Percentiles rank a stretch among this genome's conserved stretches.
These are phyloP conservation scores for Leptographium galeiforme DNA, from an alignment of 2,329 filamentous ascomycete genomes.

Conservation along the genomic window DNA sequence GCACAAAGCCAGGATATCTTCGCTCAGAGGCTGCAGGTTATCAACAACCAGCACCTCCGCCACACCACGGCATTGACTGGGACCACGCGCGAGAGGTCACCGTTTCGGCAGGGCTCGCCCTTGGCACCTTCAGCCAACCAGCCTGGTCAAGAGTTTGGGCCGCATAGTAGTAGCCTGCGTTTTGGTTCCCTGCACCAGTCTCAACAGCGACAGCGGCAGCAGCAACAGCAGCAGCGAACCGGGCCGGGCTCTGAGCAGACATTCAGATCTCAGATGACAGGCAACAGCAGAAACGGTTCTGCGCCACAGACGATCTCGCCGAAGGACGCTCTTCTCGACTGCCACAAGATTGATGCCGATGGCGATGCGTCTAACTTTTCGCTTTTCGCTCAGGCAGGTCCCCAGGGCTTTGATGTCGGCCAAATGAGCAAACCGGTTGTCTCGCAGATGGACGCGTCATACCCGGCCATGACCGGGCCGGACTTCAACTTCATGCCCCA, in stretches of 20 bases:
- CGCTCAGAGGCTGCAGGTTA: slow-evolving; percentile 62
- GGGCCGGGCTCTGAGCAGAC: slow-evolving; percentile 32
- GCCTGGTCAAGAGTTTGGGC: slow-evolving; percentile 26
- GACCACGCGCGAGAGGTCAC: slow-evolving; percentile 55
- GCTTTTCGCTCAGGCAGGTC: slow-evolving; percentile 42
- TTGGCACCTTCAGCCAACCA: slow-evolving; percentile 30
- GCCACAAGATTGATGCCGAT: slow-evolving; percentile 46
- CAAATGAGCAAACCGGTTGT: slow-evolving; percentile 6
- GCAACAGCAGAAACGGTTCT: slow-evolving; percentile 26
- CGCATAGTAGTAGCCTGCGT: slow-evolving; percentile 14
- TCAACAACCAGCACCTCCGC: slow-evolving; percentile 55
- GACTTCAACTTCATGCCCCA: slow-evolving; percentile 20
- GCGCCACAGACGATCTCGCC: slow-evolving; percentile 83
- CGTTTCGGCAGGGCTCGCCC: slow-evolving; percentile 62
- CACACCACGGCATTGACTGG: slow-evolving; percentile 32
- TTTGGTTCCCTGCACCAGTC: slow-evolving; percentile 45
- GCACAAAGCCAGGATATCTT: slow-evolving; percentile 50
- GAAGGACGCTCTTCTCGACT: slow-evolving; percentile 81
- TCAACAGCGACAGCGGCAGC: slow-evolving; percentile 22
- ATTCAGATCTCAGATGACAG: slow-evolving; percentile 25
- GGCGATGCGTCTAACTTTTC: slow-evolving; percentile 43
- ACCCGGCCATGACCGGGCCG: slow-evolving; percentile 20
- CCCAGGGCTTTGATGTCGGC: slow-evolving; percentile 28
- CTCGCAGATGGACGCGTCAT: slow-evolving; percentile 9
- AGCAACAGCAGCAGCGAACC: slow-evolving; percentile 32